Evolutionary conservation across 306 rosid species (phyloP).

Genomic region (Castanopsis chinensis): DNA sequence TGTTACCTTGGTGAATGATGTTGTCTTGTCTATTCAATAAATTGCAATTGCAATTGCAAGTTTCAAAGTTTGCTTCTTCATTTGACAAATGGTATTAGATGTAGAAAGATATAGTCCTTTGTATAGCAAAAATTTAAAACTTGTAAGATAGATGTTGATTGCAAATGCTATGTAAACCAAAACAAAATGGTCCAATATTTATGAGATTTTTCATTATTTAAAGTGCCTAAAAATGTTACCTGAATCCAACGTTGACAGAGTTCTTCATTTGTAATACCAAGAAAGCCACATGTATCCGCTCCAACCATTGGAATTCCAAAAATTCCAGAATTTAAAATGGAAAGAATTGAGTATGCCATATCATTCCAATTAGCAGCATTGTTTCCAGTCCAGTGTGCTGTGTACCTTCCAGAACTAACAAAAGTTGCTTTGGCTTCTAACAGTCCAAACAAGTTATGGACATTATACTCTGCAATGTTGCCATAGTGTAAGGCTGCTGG

Average conservation of each 20-base stretch:
- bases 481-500: constrained; percentile 62
- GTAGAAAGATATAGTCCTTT: too few species aligned
- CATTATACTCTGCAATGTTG: constrained; percentile 67
- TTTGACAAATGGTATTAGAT: too few species aligned
- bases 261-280: constrained; percentile 66
- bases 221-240: constrained; percentile 32
- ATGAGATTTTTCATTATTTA: background rate
- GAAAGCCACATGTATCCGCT: constrained; percentile 90
- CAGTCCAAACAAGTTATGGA: constrained; percentile 72
- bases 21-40: too few species aligned
- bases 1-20: too few species aligned
- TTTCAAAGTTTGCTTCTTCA: too few species aligned
- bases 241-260: constrained; percentile 89
- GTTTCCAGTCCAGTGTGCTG: constrained; percentile 96
- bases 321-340: constrained; percentile 67
- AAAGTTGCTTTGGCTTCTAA: constrained; percentile 68
- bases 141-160: too few species aligned
- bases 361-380: constrained; percentile 81
- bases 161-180: background rate
- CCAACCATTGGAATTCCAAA: constrained; percentile 96
- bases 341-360: constrained; percentile 68
- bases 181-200: background rate
- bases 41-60: too few species aligned
- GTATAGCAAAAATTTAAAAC: too few species aligned
- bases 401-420: constrained; percentile 79